Base-by-base conservation (phyloP, 345 rosid species). In the Hibiscus trionum region DNA sequence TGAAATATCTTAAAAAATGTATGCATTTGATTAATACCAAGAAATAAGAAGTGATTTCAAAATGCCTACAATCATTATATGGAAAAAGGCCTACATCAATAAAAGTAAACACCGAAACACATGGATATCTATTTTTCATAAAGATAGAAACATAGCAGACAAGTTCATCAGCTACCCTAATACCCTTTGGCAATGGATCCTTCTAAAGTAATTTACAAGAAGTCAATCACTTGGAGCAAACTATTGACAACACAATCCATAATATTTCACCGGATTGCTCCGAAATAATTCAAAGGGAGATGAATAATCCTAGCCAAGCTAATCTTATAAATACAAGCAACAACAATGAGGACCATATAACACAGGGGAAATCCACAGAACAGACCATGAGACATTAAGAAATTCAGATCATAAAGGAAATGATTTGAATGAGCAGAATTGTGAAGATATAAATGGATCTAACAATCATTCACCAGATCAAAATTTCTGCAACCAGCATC, bases 21-120 rank as follows among this genome's bases (percentile, higher is more conserved):
- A 26, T 24, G 58, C 52, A 14, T 14, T 47, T 15, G 33, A 44
- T 59, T 49, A 61, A 7, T 47, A 21, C 52, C 17, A 56, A 21
- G 39, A 37, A 71, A 75, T 47, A 7, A 69, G 21, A 72, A 55
- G 3, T 29, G 47, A 76, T 47, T 39, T 29, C 55, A 66, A 58
- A 72, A 46, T 24, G 19, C 66, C 60, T 21, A 33, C 59, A 74
- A 42, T 33, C 16, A 73, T 47, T 58, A 15, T 5, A 44, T 24
- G 50, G 12, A 57, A 58, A 31, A 63, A 63, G 49, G 33, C 55
- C 11, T 33, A 57, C 47, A 69, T 24, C 55, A 60, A 52, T 11
- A 27, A 29, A 72, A 29, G 27, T 19, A 29, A 53, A 53, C 56
- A 4, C 29, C 5, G 52, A 64, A 26, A 62, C 47, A 61, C 57